Conservation (phyloP, 371 early-diverging fungal species). For the Syncephalastrum monosporum region DNA sequence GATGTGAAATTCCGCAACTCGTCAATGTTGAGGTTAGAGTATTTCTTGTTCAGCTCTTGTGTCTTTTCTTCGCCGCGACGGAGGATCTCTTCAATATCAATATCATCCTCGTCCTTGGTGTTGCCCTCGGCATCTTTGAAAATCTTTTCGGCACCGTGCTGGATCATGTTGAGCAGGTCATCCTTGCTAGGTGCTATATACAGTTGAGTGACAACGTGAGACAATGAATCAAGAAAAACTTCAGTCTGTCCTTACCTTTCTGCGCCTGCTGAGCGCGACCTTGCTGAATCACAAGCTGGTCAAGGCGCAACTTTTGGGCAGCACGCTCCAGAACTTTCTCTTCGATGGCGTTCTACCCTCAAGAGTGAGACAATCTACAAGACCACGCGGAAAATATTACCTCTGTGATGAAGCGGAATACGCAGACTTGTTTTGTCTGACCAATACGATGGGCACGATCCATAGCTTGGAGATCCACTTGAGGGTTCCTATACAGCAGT, state of each 20-base stretch:
- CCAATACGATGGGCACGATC: constrained; percentile 99
- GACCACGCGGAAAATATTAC: constrained; percentile 15
- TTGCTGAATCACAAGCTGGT: constrained; percentile 98
- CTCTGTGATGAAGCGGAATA: constrained; percentile 98
- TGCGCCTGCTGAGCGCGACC: constrained; percentile 63
- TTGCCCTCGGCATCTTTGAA: constrained; percentile 62
- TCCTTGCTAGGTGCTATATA: constrained; percentile 64
- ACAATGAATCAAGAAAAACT: constrained; percentile 3
- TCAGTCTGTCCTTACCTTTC: constrained; percentile 30
- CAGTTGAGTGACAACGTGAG: neutral
- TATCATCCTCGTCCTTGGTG: constrained; percentile 64
- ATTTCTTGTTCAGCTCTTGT: constrained; percentile 79
- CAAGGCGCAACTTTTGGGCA: constrained; percentile 95
- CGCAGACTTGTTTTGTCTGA: constrained; percentile 97
- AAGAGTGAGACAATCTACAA: neutral
- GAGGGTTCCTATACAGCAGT: constrained; percentile 71
- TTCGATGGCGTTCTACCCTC: constrained; percentile 83
- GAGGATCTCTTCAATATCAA: constrained; percentile 89
- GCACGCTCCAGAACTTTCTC: constrained; percentile 97
- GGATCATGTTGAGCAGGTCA: constrained; percentile 93
- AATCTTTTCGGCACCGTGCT: constrained; percentile 93
- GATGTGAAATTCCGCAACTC: constrained; percentile 84
- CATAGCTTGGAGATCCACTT: constrained; percentile 94
- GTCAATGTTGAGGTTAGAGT: constrained; percentile 82
- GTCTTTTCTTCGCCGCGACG: constrained; percentile 91